These are phyloP conservation scores for Sonneratia caseolaris DNA, from an alignment of 345 rosid species.

Conservation along the genomic window DNA sequence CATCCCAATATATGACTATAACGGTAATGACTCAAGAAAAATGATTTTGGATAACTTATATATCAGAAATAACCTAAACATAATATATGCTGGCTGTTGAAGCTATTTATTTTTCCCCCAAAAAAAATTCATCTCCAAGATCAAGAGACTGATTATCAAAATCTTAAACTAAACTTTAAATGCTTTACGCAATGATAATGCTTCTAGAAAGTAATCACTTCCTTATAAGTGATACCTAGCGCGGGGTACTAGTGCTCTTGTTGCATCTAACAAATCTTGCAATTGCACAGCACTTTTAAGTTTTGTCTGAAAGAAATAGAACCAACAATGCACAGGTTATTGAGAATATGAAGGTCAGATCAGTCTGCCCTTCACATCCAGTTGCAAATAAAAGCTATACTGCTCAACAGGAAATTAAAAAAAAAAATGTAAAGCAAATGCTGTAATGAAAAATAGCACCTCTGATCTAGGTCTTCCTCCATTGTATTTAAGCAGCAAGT, in stretches of 20 bases:
- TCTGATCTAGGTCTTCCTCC: constrained; percentile 93
- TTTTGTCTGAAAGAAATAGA: constrained; percentile 60
- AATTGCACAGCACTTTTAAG: constrained; percentile 92
- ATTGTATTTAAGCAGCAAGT: constrained; percentile 91
- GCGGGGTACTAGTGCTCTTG: constrained; percentile 89
- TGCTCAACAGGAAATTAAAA: not conserved
- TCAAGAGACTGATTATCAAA: not conserved
- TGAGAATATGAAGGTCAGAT: not conserved
- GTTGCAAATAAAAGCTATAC: constrained; percentile 1
- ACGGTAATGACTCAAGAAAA: not conserved
- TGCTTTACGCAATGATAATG: not conserved
- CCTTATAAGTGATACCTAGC: constrained; percentile 42
- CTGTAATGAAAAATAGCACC: constrained; percentile 25
- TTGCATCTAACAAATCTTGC: constrained; percentile 99
- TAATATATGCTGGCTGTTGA: not conserved
- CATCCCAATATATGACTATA: not conserved
- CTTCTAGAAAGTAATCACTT: not conserved
- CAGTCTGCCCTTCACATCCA: not conserved
- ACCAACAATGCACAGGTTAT: not conserved
- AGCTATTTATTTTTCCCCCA: not conserved
- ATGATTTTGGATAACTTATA: not conserved
- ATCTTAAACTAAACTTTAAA: not conserved
- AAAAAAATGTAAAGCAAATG: constrained; percentile 5
- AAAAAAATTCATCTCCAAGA: not conserved
- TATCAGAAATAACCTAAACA: not conserved